A percentile compares a stretch with the other conserved stretches of the same genome.
phyloP scores from a whole-genome alignment of 202 grass and related monocot genomes.

The Setaria italica region DNA sequence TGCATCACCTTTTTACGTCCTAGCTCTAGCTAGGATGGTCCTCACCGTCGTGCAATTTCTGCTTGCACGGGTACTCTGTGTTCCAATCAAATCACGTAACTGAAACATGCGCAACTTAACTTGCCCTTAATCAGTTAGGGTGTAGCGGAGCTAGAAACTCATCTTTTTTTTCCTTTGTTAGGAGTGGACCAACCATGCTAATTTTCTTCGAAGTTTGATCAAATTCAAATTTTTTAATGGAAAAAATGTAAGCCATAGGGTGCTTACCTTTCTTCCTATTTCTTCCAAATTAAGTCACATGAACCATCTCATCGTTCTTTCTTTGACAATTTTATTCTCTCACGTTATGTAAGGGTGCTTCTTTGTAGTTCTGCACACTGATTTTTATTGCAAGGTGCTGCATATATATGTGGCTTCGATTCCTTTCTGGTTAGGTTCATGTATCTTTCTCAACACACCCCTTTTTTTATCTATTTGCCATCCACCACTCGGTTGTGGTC shows the following conservation, averaged over 20 bases:
- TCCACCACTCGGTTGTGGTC: not conserved
- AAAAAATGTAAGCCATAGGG: too few relatives aligned
- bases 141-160: not conserved
- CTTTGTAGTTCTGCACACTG: not conserved
- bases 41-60: not conserved
- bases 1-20: not conserved
- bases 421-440: conserved; percentile 10
- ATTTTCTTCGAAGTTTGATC: too few relatives aligned
- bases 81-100: not conserved
- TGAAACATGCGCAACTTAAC: too few relatives aligned
- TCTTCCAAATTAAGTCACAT: not conserved
- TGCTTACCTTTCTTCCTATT: not conserved
- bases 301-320: too few relatives aligned
- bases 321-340: too few relatives aligned
- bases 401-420: not conserved
- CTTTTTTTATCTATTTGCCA: not conserved
- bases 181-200: too few relatives aligned
- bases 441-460: not conserved
- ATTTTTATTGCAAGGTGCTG: not conserved
- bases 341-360: not conserved
- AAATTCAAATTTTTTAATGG: too few relatives aligned
- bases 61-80: conserved; percentile 26
- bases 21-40: conserved; percentile 21
- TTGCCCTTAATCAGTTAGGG: not conserved
- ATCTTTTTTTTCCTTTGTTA: too few relatives aligned